Evolutionary conservation across 2,329 filamentous ascomycete genomes (phyloP), one percentile per base, ranked within the genome.

Genomic region (Fusarium hainanense): DNA sequence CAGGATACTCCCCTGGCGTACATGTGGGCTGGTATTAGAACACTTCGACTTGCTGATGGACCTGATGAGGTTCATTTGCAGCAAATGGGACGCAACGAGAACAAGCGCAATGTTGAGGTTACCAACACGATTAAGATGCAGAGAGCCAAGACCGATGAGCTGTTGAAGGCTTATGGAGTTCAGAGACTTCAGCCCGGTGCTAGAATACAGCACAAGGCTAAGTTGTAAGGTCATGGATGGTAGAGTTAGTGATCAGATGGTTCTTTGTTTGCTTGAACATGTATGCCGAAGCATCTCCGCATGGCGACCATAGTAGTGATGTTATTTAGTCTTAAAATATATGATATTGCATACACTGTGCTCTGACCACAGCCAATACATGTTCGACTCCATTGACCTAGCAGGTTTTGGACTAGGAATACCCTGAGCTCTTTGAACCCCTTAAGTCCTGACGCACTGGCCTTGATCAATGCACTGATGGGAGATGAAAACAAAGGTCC

Each of bases 11-110:
- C 96, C 21, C 84, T 99, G 69, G 94, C 94, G 14, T 87, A 85
- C 78, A 90, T 94, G 88, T 97, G 93, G 90, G 89, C 93, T 21
- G 83, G 87, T 65, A 92, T 94, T 76, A 86, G 94, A 62, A 97
- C 94, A 9, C 85, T 97, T 80, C 87, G 93, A 66, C 88, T 97
- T 73, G 94, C 93, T 1, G 96, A 99, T 81, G 96, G 96, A 1
- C 96, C 96, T 0, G 96, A 99, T 81, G 96, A 99, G 88, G 96
- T 98, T 65, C 96, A 97, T 80, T 81, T 94, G 71, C 85, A 93
- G 79, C 93, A 96, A 82, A 84, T 96, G 83, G 93, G 92, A 18
- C 85, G 87, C 73, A 93, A 93, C 73, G 93, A 96, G 85, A 94
- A 93, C 79, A 91, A 87, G 80, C 87, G 88, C 70, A 90, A 89